Evolutionary conservation across 2,329 filamentous ascomycete species (phyloP).

Genomic region (Parastagonospora nodorum): DNA sequence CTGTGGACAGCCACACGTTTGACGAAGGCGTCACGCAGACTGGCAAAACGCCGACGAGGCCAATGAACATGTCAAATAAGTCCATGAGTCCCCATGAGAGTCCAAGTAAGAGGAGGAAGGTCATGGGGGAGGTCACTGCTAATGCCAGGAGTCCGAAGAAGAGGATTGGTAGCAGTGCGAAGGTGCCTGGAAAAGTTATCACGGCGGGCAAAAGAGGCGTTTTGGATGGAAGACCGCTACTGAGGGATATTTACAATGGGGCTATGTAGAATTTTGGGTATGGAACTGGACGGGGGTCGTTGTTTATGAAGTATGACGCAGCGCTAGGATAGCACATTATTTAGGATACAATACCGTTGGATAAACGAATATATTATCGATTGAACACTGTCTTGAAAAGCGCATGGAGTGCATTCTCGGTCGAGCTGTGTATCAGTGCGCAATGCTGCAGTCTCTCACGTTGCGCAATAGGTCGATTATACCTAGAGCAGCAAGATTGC

Average conservation of each 20-base stretch:
- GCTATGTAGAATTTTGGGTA: conserved; percentile 12
- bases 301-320: too few relatives aligned
- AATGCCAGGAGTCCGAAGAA: conserved; percentile 23
- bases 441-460: too few relatives aligned
- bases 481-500: too few relatives aligned
- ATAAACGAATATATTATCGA: too few relatives aligned
- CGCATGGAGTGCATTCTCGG: too few relatives aligned
- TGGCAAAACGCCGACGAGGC: conserved; percentile 14
- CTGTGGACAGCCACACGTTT: conserved; percentile 71
- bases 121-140: conserved; percentile 28
- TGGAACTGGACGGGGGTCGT: too few relatives aligned
- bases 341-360: too few relatives aligned
- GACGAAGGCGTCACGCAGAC: conserved; percentile 58
- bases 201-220: conserved; percentile 61
- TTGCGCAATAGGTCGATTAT: too few relatives aligned
- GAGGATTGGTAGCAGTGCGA: conserved; percentile 35
- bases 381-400: too few relatives aligned
- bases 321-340: too few relatives aligned
- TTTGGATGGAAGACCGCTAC: conserved; percentile 68
- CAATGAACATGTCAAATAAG: neutral
- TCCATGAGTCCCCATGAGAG: conserved; percentile 8
- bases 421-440: too few relatives aligned
- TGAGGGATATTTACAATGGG: conserved; percentile 77
- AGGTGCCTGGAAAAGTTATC: conserved; percentile 64
- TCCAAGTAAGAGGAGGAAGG: conserved; percentile 41